These are phyloP conservation scores for Tarenaya hassleriana DNA, from an alignment of 345 rosid species.

Conservation along the genomic window DNA sequence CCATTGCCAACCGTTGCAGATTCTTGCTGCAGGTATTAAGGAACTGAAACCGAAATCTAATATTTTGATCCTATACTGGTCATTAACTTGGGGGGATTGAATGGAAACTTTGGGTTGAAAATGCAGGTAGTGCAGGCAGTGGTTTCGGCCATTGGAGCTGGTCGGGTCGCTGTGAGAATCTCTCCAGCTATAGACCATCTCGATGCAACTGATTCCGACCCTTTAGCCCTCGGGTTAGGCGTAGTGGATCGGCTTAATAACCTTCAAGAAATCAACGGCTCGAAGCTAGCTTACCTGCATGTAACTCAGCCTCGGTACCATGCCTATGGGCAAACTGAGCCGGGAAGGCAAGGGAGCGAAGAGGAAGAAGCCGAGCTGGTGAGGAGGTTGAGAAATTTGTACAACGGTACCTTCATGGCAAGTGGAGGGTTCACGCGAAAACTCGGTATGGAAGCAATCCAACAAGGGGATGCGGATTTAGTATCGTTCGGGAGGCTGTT, in stretches of 20 bases:
- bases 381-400: constrained; percentile 45
- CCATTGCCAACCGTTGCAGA: constrained; percentile 39
- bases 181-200: constrained; percentile 83
- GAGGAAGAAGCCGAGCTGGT: constrained; percentile 53
- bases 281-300: constrained; percentile 67
- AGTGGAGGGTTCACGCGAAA: constrained; percentile 76
- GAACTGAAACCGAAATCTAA: too few species aligned
- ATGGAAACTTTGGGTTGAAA: too few species aligned
- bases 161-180: constrained; percentile 56
- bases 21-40: too few species aligned
- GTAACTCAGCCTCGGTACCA: constrained; percentile 76
- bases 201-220: constrained; percentile 75
- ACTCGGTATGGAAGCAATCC: constrained; percentile 61
- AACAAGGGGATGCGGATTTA: constrained; percentile 63
- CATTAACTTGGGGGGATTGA: too few species aligned
- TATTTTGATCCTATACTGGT: too few species aligned
- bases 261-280: constrained; percentile 41
- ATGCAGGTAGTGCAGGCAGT: constrained; percentile 53
- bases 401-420: constrained; percentile 60
- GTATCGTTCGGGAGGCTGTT: constrained; percentile 75
- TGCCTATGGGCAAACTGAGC: constrained; percentile 52
- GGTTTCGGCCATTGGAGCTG: constrained; percentile 45
- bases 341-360: constrained; percentile 50
- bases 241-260: constrained; percentile 56
- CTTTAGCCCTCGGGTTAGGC: constrained; percentile 57